A percentile compares a stretch with the other conserved stretches of the same genome.
Conservation (phyloP, 106 monocot genomes). For the Hemerocallis citrina region DNA sequence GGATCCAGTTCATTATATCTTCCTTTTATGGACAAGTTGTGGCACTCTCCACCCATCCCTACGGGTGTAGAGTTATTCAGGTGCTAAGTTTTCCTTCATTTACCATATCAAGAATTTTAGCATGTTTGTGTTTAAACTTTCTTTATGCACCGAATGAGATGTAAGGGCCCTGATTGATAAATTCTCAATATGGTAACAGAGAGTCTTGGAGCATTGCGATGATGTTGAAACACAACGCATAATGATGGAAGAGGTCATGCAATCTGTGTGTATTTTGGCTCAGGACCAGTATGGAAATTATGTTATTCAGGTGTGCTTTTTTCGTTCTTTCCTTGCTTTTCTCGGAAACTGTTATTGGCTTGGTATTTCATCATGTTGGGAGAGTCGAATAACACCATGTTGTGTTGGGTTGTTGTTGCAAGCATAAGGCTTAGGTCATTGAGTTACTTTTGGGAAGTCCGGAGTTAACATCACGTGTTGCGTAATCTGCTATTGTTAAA, state of each 20-base stretch:
- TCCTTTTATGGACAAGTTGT: conserved; percentile 82
- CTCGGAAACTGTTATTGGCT: neutral
- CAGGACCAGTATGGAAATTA: conserved; percentile 89
- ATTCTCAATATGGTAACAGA: conserved; percentile 28
- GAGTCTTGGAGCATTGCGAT: conserved; percentile 70
- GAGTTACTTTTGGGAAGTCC: too few relatives aligned
- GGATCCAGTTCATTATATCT: conserved; percentile 67
- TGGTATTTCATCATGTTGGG: neutral
- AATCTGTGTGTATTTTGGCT: conserved; percentile 45
- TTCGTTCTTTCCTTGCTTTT: neutral
- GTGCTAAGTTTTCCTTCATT: conserved; percentile 16
- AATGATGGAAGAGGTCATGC: conserved; percentile 65
- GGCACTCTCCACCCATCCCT: conserved; percentile 67
- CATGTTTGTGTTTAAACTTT: neutral
- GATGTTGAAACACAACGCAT: conserved; percentile 55
- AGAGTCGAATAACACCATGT: too few relatives aligned
- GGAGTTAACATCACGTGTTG: too few relatives aligned
- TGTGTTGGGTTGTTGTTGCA: too few relatives aligned
- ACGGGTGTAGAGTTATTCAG: conserved; percentile 95
- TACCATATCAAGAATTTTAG: too few relatives aligned
- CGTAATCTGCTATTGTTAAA: too few relatives aligned
- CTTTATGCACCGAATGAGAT: neutral
- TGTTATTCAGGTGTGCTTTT: conserved; percentile 67
- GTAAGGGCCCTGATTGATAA: conserved; percentile 3
- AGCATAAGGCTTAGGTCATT: too few relatives aligned